Percentiles rank a stretch among this genome's conserved stretches.
Conservation (phyloP, 2,329 filamentous ascomycete species). For the Neospermospora avenae region DNA sequence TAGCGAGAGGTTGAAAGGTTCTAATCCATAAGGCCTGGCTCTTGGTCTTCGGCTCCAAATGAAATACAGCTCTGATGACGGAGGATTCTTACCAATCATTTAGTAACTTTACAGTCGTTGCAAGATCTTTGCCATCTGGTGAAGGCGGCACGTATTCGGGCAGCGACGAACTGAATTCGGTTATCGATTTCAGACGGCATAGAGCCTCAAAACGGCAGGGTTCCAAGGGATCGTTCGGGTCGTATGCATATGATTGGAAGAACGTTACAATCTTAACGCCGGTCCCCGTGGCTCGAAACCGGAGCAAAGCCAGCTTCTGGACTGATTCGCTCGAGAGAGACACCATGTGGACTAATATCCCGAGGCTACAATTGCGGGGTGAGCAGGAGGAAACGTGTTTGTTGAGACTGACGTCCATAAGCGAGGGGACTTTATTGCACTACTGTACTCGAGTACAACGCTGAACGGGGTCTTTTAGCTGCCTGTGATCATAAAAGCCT, state of each 20-base stretch:
- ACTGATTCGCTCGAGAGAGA: slow-evolving; percentile 1
- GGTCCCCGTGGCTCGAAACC: slow-evolving; percentile 4
- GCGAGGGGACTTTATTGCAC: not conserved
- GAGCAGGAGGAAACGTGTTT: not conserved
- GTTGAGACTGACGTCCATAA: not conserved
- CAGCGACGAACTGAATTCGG: slow-evolving; percentile 8
- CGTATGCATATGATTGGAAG: slow-evolving; percentile 8
- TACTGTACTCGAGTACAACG: not conserved
- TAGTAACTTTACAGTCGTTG: not conserved
- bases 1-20: not conserved
- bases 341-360: not conserved
- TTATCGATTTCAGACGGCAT: slow-evolving; percentile 10
- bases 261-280: slow-evolving; percentile 1
- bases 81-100: not conserved
- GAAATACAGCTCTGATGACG: not conserved
- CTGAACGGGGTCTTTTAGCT: not conserved
- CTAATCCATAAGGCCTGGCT: not conserved
- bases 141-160: slow-evolving; percentile 4
- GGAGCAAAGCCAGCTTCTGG: slow-evolving; percentile 6
- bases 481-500: not conserved
- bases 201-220: slow-evolving; percentile 10
- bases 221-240: slow-evolving; percentile 5
- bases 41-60: not conserved
- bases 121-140: not conserved
- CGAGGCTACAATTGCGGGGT: not conserved